Conservation (phyloP, 768 basidiomycete genomes). For the Amanita polypyramis region DNA sequence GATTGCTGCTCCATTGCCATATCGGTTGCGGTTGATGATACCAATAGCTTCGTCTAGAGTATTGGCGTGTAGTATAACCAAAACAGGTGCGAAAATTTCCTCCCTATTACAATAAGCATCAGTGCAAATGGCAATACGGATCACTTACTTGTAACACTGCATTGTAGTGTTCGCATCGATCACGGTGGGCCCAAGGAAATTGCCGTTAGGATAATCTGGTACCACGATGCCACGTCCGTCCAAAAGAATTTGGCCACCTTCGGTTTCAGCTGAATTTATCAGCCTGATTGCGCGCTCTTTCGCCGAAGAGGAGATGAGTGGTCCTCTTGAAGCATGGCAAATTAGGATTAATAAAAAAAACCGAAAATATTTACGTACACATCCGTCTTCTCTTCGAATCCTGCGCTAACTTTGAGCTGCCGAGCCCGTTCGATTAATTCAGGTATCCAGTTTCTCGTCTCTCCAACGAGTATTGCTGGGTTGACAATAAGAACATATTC, state of each 20-base stretch:
- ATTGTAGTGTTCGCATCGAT: slow-evolving; percentile 76
- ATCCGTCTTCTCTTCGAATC: slow-evolving; percentile 83
- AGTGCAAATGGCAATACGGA: slow-evolving; percentile 2
- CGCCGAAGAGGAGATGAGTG: slow-evolving; percentile 74
- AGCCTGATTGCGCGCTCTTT: slow-evolving; percentile 67
- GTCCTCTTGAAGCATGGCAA: slow-evolving; percentile 38
- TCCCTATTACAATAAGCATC: slow-evolving; percentile 36
- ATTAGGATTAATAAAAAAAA: slow-evolving; percentile 3
- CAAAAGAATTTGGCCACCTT: slow-evolving; percentile 80
- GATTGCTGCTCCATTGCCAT: slow-evolving; percentile 92
- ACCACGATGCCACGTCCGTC: slow-evolving; percentile 73
- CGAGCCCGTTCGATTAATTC: slow-evolving; percentile 77
- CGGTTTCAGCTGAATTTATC: slow-evolving; percentile 61
- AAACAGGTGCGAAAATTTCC: slow-evolving; percentile 92
- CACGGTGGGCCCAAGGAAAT: slow-evolving; percentile 91
- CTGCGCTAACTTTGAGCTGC: slow-evolving; percentile 75
- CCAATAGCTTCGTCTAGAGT: slow-evolving; percentile 85
- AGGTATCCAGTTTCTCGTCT: slow-evolving; percentile 70
- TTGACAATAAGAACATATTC: slow-evolving; percentile 2
- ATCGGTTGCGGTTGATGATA: slow-evolving; percentile 82
- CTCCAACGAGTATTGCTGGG: slow-evolving; percentile 73
- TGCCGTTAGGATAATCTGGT: slow-evolving; percentile 72
- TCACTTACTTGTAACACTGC: slow-evolving; percentile 74
- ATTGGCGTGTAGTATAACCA: slow-evolving; percentile 67
- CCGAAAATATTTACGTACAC: slow-evolving; percentile 34